Evolutionary conservation across 2,329 filamentous ascomycete species (phyloP), one percentile per base, ranked within the genome.

Genomic region (Chaetothyriales sp.): DNA sequence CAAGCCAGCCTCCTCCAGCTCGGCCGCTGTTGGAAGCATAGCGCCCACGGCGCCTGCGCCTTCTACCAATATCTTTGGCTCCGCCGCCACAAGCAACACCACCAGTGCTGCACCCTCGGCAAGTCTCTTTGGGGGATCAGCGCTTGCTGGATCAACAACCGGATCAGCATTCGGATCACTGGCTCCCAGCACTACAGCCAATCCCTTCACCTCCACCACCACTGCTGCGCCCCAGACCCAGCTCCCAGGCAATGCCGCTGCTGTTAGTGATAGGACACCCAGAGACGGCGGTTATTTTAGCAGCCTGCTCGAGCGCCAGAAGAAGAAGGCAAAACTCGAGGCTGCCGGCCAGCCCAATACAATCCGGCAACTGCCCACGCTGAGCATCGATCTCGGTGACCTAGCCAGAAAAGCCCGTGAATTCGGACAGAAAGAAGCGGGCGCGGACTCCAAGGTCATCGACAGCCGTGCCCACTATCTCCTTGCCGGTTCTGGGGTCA

Each of bases 301-400:
- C 58, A 78, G 78, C 56, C 63, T 83, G 36, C 65, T 83, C 19
- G 79, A 83, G 61, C 74, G 78, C 52, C 76, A 78, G 36, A 79
- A 75, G 62, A 82, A 81, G 65, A 80, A 86, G 55, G 78, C 80
- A 49, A 76, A 82, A 57, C 79, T 81, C 58, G 78, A 77, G 15
- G 67, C 67, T 3, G 51, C 57, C 10, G 49, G 50, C 18, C 48
- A 49, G 10, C 65, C 63, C 46, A 66, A 61, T 51, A 69, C 68
- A 50, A 79, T 84, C 62, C 83, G 84, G 58, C 86, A 95, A 53
- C 75, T 98, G 45, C 90, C 92, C 5, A 85, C 82, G 62, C 75
- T 98, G 57, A 89, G 96, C 68, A 78, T 98, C 49, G 90, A 92
- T 19, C 75, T 98, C 28, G 86, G 87, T 52, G 92, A 98, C 69